Evolutionary conservation across 495 filamentous ascomycete genomes (phyloP), one percentile per base, ranked within the genome.

Genomic region (Lentithecium fluviatile): DNA sequence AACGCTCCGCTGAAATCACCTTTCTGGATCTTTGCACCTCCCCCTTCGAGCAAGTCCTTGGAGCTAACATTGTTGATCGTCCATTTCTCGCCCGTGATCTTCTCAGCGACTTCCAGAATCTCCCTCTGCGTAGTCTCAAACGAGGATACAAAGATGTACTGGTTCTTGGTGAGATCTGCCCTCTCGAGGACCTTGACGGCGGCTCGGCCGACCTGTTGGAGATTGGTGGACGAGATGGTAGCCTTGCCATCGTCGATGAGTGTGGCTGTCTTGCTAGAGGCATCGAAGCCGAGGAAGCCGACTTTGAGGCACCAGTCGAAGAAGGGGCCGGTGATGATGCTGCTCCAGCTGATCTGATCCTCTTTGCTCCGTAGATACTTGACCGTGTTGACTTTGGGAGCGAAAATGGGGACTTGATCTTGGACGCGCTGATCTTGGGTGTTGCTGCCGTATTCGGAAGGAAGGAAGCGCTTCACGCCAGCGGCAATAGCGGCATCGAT

Each of bases 321-420:
- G 64, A 83, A 75, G 12, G 73, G 71, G 2, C 79, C 78, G 20
- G 75, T 74, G 3, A 77, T 73, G 37, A 84, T 60, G 20, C 68
- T 74, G 13, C 75, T 82, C 82, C 81, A 83, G 45, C 65, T 73
- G 37, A 84, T 67, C 2, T 71, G 63, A 4, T 56, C 51, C 55
- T 80, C 72, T 55, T 78, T 79, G 11, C 52, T 66, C 64, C 75
- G 69, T 24, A 84, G 69, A 56, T 82, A 79, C 15, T 78, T 70
- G 2, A 78, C 72, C 0, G 78, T 54, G 6, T 76, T 73, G 12
- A 64, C 66, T 69, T 83, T 83, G 21, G 62, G 68, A 7, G 62
- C 62, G 58, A 81, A 81, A 5, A 80, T 36, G 1, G 79, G 75
- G 17, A 80, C 62, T 17, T 79, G 52, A 13, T 74, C 67, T 12